Base-by-base conservation (phyloP, 176 grass and related monocot genomes). In the Raddia guianensis region DNA sequence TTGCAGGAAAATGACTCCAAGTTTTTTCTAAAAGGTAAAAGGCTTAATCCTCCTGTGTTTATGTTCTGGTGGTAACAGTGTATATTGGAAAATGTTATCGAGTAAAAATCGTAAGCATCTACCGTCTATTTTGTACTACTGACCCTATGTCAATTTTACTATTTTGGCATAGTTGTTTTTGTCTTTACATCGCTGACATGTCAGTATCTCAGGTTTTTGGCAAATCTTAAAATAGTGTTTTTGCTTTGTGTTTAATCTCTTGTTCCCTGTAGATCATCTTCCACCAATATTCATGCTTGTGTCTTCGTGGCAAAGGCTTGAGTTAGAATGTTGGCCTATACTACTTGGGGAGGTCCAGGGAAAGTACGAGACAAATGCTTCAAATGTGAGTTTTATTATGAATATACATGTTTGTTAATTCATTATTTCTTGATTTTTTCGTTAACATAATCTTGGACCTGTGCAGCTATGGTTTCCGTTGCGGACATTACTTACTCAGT, bases 1-100 rank as follows among this genome's bases (percentile, higher is more conserved):
- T 91, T 98, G 71, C 95, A 98, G 83, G 92, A 94, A 89, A 92
- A 91, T 78, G 92, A 92, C 70, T 84, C 88, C 37, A 94, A 86
- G 66, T 94, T 90, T 70, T 87, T 85, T 57, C 82, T 94, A 8
- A 94, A 85, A 86, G 90, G 95, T 94, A 92, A 81, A 81, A 77
- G 14, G 14, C 63, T 70, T 45, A 75, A 66, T 60, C 66, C 76
- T 78, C 43, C 55, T 47, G 4, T 19, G 64, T 85, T 15, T 71
- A 20, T 73, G 32, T 53, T 71, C 18, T 61, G 54, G 42, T 81
- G 54, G 15, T 34, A 35, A 46, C 9, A 70, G 68, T 74, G 20
- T 69, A 54, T 48, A 63, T 40, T 40, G 37, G 1, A 40, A 40
- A 40, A 40, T 40, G 37, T 40, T 40, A 3, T 5, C 0, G 37